Conservation (phyloP, 768 basidiomycete species). For the Clitopilus passeckerianus region DNA sequence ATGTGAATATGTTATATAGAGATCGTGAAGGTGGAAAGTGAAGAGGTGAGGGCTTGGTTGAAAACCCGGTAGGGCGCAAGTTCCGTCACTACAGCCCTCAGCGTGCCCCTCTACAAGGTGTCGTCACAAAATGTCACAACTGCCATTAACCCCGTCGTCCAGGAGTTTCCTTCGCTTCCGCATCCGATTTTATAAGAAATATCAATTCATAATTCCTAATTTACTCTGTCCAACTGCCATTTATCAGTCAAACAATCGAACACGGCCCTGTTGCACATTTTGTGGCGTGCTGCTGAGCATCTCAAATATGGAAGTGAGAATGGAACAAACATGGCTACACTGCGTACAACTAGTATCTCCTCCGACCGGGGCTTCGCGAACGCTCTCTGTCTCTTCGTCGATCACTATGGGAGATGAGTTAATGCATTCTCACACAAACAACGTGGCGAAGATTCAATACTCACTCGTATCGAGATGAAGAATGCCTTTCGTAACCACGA, state of each 20-base stretch:
- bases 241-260: not conserved
- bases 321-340: constrained; percentile 1
- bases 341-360: constrained; percentile 43
- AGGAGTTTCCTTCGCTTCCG: not conserved
- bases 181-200: not conserved
- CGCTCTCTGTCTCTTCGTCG: constrained; percentile 70
- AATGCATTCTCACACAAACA: constrained; percentile 17
- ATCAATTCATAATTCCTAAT: not conserved
- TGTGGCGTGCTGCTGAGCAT: not conserved
- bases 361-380: constrained; percentile 65
- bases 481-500: constrained; percentile 65
- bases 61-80: constrained; percentile 9
- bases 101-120: constrained; percentile 3
- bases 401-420: constrained; percentile 41
- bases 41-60: constrained; percentile 6
- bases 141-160: not conserved
- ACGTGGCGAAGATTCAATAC: constrained; percentile 24
- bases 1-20: constrained; percentile 2
- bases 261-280: not conserved
- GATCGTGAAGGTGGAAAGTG: constrained; percentile 1
- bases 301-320: not conserved
- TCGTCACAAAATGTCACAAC: constrained; percentile 17
- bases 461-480: constrained; percentile 71
- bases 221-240: not conserved
- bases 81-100: constrained; percentile 10